Percentiles rank a stretch among this genome's conserved stretches.
Conservation (phyloP, 768 basidiomycete genomes). For the Sarcomyxa edulis region DNA sequence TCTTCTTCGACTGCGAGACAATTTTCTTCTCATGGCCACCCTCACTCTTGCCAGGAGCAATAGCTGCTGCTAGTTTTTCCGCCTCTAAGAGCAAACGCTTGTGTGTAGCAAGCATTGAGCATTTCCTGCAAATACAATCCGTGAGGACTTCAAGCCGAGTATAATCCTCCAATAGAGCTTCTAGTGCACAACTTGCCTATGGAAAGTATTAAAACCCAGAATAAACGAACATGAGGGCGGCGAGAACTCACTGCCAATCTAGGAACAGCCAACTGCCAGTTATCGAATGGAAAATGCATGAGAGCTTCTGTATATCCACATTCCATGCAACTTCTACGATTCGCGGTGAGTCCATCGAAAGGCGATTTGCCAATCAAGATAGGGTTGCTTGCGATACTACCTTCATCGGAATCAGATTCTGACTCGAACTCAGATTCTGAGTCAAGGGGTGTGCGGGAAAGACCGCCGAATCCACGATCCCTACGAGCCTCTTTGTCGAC, state of each 20-base stretch:
- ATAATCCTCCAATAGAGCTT: slow-evolving; percentile 85
- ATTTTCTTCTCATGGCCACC: slow-evolving; percentile 25
- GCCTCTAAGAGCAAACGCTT: slow-evolving; percentile 58
- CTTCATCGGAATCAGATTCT: too few species aligned
- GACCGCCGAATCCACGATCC: slow-evolving; percentile 66
- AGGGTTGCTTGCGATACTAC: slow-evolving; percentile 23
- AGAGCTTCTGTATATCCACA: slow-evolving; percentile 95
- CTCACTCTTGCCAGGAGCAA: slow-evolving; percentile 20
- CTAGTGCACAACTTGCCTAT: slow-evolving; percentile 62
- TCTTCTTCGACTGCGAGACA: slow-evolving; percentile 68
- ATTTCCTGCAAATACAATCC: slow-evolving; percentile 92
- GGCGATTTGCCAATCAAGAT: slow-evolving; percentile 63
- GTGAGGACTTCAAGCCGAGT: slow-evolving; percentile 82
- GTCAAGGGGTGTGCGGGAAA: slow-evolving; percentile 25
- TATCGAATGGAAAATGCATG: slow-evolving; percentile 87
- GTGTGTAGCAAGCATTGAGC: slow-evolving; percentile 79
- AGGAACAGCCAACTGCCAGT: slow-evolving; percentile 76
- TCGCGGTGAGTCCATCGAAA: slow-evolving; percentile 89
- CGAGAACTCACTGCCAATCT: slow-evolving; percentile 46
- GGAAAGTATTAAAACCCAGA: slow-evolving; percentile 6
- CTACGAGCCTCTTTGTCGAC: slow-evolving; percentile 67
- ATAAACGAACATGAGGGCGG: slow-evolving; percentile 3
- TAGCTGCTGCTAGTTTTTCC: slow-evolving; percentile 45
- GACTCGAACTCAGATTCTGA: slow-evolving; percentile 4
- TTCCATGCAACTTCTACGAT: slow-evolving; percentile 78